Evolutionary conservation across 495 filamentous ascomycete species (phyloP).

Genomic region (Hyaloscypha variabilis): DNA sequence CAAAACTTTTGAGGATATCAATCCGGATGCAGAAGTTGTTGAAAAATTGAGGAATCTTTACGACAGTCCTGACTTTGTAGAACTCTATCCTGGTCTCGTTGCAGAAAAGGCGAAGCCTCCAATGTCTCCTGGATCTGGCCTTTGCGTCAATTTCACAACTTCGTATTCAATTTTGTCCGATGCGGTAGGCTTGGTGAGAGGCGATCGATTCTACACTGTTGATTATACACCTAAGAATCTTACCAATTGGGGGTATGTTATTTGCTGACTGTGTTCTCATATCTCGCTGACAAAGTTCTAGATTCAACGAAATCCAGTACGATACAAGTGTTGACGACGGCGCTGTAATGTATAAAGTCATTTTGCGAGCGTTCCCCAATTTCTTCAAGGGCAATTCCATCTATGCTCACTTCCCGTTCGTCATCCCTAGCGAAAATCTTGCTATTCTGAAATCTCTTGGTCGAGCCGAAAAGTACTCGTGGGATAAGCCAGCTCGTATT

Average conservation of each 20-base stretch:
- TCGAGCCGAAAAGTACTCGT: slow-evolving; percentile 72
- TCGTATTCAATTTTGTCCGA: slow-evolving; percentile 84
- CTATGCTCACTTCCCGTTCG: slow-evolving; percentile 90
- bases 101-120: slow-evolving; percentile 79
- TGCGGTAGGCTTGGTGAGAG: slow-evolving; percentile 81
- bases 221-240: slow-evolving; percentile 74
- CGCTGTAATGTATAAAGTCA: slow-evolving; percentile 84
- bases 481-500: slow-evolving; percentile 59
- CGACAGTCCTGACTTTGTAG: slow-evolving; percentile 76
- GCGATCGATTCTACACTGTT: slow-evolving; percentile 82
- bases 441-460: slow-evolving; percentile 75
- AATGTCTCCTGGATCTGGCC: slow-evolving; percentile 76
- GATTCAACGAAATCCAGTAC: slow-evolving; percentile 70
- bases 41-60: slow-evolving; percentile 75
- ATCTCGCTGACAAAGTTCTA: slow-evolving; percentile 3
- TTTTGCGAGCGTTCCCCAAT: slow-evolving; percentile 76
- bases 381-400: slow-evolving; percentile 79
- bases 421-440: slow-evolving; percentile 70
- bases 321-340: slow-evolving; percentile 77
- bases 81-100: slow-evolving; percentile 81
- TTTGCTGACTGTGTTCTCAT: not conserved
- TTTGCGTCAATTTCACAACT: slow-evolving; percentile 81
- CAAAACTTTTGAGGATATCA: slow-evolving; percentile 84
- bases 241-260: slow-evolving; percentile 72
- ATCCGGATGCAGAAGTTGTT: slow-evolving; percentile 72